Percentiles rank a stretch among this genome's conserved stretches.
Evolutionary conservation across 495 filamentous ascomycete genomes (phyloP).

Genomic region (Daldinia childiae): DNA sequence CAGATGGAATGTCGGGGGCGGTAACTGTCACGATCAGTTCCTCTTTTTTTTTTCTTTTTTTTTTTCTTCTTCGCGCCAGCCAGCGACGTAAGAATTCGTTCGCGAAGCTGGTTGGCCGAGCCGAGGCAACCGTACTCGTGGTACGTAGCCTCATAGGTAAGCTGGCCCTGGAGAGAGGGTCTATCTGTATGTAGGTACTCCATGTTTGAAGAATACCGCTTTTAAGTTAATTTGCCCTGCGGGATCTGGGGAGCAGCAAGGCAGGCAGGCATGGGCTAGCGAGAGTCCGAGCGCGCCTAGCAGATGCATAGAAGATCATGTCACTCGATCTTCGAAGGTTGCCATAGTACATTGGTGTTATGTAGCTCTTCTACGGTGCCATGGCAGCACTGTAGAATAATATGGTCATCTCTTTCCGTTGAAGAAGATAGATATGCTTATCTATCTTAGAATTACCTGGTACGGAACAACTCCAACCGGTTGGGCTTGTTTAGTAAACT

Average conservation of each 20-base stretch:
- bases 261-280: conserved; percentile 35
- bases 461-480: conserved; percentile 36
- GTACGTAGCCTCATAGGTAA: conserved; percentile 39
- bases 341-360: background rate
- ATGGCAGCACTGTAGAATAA: background rate
- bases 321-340: conserved; percentile 29
- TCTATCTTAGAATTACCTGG: conserved; percentile 1
- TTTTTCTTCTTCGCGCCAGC: conserved; percentile 15
- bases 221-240: conserved; percentile 11
- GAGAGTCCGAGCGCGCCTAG: conserved; percentile 24
- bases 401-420: background rate
- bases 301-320: conserved; percentile 37
- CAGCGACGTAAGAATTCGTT: conserved; percentile 10
- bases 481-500: conserved; percentile 33
- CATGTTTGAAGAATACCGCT: conserved; percentile 27
- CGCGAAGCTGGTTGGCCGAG: conserved; percentile 32
- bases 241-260: conserved; percentile 32
- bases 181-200: conserved; percentile 8
- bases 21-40: conserved; percentile 32
- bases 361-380: conserved; percentile 12
- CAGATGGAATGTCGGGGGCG: conserved; percentile 20
- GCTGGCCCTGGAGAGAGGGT: conserved; percentile 22
- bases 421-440: background rate
- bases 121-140: conserved; percentile 15
- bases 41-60: no score